Evolutionary conservation across 192 early-diverging fungal genomes (phyloP), one percentile per base, ranked within the genome.

Genomic region (Umbelopsis vinacea): DNA sequence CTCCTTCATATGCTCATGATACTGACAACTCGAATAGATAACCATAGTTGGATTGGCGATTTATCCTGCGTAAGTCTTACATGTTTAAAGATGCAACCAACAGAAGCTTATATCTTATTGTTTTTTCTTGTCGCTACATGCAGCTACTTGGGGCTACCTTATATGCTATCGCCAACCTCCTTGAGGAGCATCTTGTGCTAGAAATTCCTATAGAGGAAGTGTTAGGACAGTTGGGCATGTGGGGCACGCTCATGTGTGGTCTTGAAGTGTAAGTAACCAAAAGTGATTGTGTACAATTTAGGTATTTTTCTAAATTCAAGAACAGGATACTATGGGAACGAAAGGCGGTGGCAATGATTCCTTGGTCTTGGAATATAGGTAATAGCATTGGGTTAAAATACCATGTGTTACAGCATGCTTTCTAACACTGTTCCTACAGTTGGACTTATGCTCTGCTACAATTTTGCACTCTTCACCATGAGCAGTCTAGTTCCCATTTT

Each of bases 11-110:
- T 46, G 10, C 46, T n/a, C 15, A 17, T 50, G 15, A 21, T n/a
- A 4, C 17, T 40, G 29, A 66, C 24, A 45, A 46, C 11, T 22
- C 19, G 23, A 17, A 7, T 70, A 66, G 68, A 35, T 22, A 70
- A 77, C 14, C 76, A 77, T 46, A 72, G 71, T 24, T 77, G 76
- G 76, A 53, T 77, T 37, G 76, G 76, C 2, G 76, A 77, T 52
- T 2, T 77, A 19, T 46, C 73, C 19, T 77, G 76, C 46, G 76
- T 77, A 68, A 45, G 71, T 17, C 23, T 19, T 14, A 26, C 21
- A 57, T 69, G 7, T 26, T 22, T 68, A 24, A 24, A 40, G 7
- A 17, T 50, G 48, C n/a, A n/a, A 50, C 15, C n/a, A n/a, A 50
- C 15, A n/a, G 17, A 46, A 46, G 46, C 29, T 46, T 5, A 5